Evolutionary conservation across 495 filamentous ascomycete species (phyloP).

Genomic region (Pyrenopolyporus hunteri): DNA sequence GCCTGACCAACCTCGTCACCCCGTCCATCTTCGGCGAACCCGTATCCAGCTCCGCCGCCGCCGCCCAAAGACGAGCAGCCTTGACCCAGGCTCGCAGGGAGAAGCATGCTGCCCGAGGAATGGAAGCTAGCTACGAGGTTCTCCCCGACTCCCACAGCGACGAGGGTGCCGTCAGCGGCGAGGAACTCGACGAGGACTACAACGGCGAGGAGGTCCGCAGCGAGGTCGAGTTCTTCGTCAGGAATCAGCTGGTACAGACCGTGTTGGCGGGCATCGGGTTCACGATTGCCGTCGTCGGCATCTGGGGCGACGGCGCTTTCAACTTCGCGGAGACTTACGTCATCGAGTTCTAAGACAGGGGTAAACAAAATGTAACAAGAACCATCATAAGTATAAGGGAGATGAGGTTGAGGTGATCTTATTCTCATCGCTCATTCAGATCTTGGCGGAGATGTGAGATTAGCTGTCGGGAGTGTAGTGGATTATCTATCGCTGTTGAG

Average conservation of each 20-base stretch:
- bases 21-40: constrained; percentile 55
- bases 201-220: constrained; percentile 83
- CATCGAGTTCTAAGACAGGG: constrained; percentile 17
- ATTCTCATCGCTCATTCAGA: constrained; percentile 28
- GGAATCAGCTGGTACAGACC: constrained; percentile 64
- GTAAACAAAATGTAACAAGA: background rate
- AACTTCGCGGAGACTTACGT: constrained; percentile 4
- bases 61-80: constrained; percentile 34
- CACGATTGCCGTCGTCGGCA: constrained; percentile 76
- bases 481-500: constrained; percentile 1
- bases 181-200: constrained; percentile 60
- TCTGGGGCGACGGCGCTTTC: constrained; percentile 83
- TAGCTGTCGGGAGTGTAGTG: background rate
- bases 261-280: constrained; percentile 70
- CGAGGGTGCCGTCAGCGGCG: constrained; percentile 53
- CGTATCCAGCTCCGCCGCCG: constrained; percentile 28
- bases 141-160: constrained; percentile 55
- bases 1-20: constrained; percentile 59
- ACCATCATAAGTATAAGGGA: background rate
- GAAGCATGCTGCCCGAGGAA: constrained; percentile 40
- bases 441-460: constrained; percentile 2
- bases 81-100: constrained; percentile 34
- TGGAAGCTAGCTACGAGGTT: constrained; percentile 71
- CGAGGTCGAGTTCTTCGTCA: constrained; percentile 70
- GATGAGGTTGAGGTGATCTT: background rate